Base-by-base conservation (phyloP, 2,329 filamentous ascomycete species). In the Penicillium sp. region DNA sequence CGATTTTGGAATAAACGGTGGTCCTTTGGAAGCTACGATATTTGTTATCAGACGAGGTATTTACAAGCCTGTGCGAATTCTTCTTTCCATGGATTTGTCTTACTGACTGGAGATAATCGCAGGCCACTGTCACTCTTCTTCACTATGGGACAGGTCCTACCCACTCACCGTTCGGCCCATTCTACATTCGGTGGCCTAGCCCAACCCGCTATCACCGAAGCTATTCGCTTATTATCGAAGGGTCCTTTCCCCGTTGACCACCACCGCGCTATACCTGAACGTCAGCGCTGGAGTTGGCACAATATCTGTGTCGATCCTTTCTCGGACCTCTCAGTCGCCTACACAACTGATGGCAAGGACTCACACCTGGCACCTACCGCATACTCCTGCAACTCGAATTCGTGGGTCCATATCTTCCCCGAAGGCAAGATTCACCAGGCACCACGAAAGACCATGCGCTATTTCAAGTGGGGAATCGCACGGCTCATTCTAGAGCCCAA, bases 391-490 rank as follows among this genome's bases (percentile, higher is more conserved):
- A 83, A 88, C 60, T 81, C 81, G 40, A 79, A 87, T 67, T 81
- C 82, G 39, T 98, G 93, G 93, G 75, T 98, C 4, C 93, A 98
- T 69, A 85, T 97, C 48, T 97, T 97, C 68, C 93, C 93, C 12
- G 93, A 98, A 71, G 93, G 89, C 42, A 88, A 87, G 68, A 88
- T 95, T 40, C 90, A 97, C 69, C 93, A 98, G 71, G 83, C 88
- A 57, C 79, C 85, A 1, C 75, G 82, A 37, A 82, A 83, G 60
- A 81, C 84, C 7, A 84, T 97, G 76, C 85, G 93, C 28, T 98
- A 98, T 72, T 97, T 97, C 80, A 96, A 95, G 74, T 98, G 93
- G 93, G 93, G 93, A 1, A 77, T 97, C 2, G 88, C 91, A 6
- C 82, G 93, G 2, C 77, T 97, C 51, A 93, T 98, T 51, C 80